Conservation (phyloP, 192 early-diverging fungal species). For the Geosiphon pyriformis region DNA sequence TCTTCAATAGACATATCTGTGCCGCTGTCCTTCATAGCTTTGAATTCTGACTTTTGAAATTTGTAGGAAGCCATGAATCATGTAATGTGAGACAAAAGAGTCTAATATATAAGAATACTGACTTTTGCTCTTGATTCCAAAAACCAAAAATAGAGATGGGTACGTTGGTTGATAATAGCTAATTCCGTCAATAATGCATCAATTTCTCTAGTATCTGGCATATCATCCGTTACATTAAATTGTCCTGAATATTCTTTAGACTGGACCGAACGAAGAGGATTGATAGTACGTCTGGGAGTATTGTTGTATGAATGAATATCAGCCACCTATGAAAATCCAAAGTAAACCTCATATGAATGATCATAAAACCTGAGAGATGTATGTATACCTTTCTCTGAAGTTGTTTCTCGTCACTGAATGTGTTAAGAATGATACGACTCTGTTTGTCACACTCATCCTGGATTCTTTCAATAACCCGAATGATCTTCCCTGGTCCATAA, state of each 20-base stretch:
- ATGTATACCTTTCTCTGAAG: conserved; percentile 36
- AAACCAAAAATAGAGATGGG: conserved; percentile 77
- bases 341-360: not conserved
- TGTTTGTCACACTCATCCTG: conserved; percentile 87
- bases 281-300: conserved; percentile 21
- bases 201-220: conserved; percentile 71
- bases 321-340: conserved; percentile 34
- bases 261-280: conserved; percentile 15
- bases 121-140: conserved; percentile 71
- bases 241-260: conserved; percentile 2
- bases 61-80: no score
- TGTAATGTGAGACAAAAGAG: no score
- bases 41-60: conserved; percentile 28
- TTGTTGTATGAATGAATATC: conserved; percentile 52
- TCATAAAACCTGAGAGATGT: not conserved
- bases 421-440: conserved; percentile 67
- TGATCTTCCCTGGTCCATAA: conserved; percentile 85
- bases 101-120: conserved; percentile 7
- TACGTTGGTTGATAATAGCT: conserved; percentile 73
- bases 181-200: conserved; percentile 77
- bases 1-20: conserved; percentile 34
- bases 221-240: conserved; percentile 23
- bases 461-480: conserved; percentile 79
- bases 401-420: conserved; percentile 72
- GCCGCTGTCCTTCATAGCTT: conserved; percentile 27